Conservation (phyloP, 2,329 filamentous ascomycete genomes). For the Epichloe sibirici region DNA sequence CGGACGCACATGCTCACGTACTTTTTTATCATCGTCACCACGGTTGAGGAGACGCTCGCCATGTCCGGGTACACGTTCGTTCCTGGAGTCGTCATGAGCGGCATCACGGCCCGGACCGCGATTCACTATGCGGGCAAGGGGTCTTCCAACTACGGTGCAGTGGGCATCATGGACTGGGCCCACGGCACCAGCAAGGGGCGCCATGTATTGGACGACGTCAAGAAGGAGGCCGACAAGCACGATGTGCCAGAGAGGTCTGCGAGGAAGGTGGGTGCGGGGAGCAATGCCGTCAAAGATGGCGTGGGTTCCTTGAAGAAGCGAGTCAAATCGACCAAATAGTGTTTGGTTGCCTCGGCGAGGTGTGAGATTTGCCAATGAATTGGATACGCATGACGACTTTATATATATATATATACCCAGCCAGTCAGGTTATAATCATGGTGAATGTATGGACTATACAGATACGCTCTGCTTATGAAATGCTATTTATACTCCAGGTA, state of each 20-base stretch:
- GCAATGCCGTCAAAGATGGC: conserved; percentile 18
- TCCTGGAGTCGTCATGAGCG: conserved; percentile 40
- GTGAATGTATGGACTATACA: too few species aligned
- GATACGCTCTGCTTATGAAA: too few species aligned
- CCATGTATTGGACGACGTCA: conserved; percentile 40
- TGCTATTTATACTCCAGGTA: too few species aligned
- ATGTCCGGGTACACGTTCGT: conserved; percentile 55
- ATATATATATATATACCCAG: neutral
- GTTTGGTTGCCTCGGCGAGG: conserved; percentile 10
- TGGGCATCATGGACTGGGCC: conserved; percentile 51
- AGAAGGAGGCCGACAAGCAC: conserved; percentile 45
- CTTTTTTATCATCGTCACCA: conserved; percentile 48
- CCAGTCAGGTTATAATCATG: too few species aligned
- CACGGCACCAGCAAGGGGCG: conserved; percentile 42
- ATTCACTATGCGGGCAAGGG: conserved; percentile 36
- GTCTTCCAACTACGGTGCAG: conserved; percentile 47
- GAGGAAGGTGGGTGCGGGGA: conserved; percentile 20
- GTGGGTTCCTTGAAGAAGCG: conserved; percentile 18
- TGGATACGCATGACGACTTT: neutral
- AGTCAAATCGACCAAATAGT: conserved; percentile 14
- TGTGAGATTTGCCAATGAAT: neutral
- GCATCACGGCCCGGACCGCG: conserved; percentile 31
- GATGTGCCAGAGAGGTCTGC: conserved; percentile 31
- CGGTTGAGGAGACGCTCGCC: conserved; percentile 53
- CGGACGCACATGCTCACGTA: conserved; percentile 64